Conservation (phyloP, 345 rosid genomes). For the Brassica rapa region DNA sequence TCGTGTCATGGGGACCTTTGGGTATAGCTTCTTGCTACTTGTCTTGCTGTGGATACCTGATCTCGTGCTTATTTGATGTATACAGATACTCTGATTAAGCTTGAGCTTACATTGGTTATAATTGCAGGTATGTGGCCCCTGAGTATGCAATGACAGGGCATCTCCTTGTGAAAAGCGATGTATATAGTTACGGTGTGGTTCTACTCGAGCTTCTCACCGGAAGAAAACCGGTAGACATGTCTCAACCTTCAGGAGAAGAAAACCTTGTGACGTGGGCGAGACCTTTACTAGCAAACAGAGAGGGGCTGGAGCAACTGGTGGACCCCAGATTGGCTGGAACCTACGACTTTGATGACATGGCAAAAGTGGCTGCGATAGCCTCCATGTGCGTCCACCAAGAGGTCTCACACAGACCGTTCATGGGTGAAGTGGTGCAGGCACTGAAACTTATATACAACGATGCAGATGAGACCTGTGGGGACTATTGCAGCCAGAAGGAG, state of each 20-base stretch:
- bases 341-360: conserved; percentile 87
- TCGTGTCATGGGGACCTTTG: conserved; percentile 99
- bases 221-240: conserved; percentile 98
- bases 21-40: conserved; percentile 52
- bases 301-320: conserved; percentile 80
- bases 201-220: conserved; percentile 97
- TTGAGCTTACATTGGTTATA: conserved; percentile 1
- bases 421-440: conserved; percentile 99
- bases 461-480: conserved; percentile 77
- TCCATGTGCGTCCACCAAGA: conserved; percentile 98
- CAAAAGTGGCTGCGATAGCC: conserved; percentile 97
- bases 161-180: conserved; percentile 97
- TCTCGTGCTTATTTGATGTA: conserved; percentile 12
- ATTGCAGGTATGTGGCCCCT: conserved; percentile 94
- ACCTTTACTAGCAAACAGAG: conserved; percentile 76
- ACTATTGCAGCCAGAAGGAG: conserved; percentile 80
- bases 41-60: neutral
- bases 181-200: conserved; percentile 98
- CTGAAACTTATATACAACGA: conserved; percentile 91
- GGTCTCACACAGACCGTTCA: conserved; percentile 91
- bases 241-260: conserved; percentile 96
- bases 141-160: conserved; percentile 99
- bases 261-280: conserved; percentile 98
- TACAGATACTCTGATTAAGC: neutral
- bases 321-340: conserved; percentile 81